phyloP scores from a whole-genome alignment of 495 filamentous ascomycete species.

The Friedmanniomyces endolithicus region DNA sequence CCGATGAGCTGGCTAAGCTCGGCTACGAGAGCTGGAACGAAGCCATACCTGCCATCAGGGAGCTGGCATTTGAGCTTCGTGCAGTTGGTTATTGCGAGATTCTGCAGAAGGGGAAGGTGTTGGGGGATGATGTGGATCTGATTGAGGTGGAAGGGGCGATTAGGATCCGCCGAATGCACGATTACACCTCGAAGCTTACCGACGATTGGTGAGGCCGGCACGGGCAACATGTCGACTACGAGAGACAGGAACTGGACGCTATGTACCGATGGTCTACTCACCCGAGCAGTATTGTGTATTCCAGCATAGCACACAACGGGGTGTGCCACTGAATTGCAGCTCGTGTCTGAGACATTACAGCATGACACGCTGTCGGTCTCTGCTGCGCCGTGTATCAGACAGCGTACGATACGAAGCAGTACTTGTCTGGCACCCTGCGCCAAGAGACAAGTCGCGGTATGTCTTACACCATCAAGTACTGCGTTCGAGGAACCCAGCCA shows the following conservation, averaged over 20 bases:
- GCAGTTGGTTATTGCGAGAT: conserved; percentile 11
- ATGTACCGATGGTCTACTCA: no score
- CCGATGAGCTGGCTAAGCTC: conserved; percentile 2
- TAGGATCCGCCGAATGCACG: not conserved
- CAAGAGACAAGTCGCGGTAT: not conserved
- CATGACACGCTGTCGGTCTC: no score
- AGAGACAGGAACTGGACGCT: not conserved
- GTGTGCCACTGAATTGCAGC: no score
- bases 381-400: no score
- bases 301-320: no score
- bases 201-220: not conserved
- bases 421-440: no score
- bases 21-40: conserved; percentile 15
- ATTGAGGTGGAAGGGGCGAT: conserved; percentile 10
- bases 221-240: not conserved
- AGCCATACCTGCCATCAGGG: conserved; percentile 12
- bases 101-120: conserved; percentile 5
- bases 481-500: not conserved
- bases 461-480: no score
- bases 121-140: conserved; percentile 3
- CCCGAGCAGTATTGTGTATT: no score
- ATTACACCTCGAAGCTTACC: not conserved
- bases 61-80: conserved; percentile 16
- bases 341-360: no score
- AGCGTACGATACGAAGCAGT: no score